Base-by-base conservation (phyloP, 2,329 filamentous ascomycete species). In the Neoscytalidium dimidiatum region DNA sequence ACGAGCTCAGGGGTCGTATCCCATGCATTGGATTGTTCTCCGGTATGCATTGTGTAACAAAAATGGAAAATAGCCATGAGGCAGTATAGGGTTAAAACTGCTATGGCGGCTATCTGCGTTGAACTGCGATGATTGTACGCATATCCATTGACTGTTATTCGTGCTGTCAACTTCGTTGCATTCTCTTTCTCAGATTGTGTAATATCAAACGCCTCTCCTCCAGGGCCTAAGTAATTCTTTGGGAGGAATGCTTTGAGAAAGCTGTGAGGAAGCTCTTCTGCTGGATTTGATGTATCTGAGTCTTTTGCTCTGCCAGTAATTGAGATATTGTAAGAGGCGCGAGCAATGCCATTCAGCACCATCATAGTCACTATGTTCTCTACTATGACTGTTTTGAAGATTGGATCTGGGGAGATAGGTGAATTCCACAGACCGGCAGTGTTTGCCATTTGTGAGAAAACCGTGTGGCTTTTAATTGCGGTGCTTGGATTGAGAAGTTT, bases 1-100 rank as follows among this genome's bases (percentile, higher is more conserved):
- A 57, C 52, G 23, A 57, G 31, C 35, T 57, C 52, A 21, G 52
- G 52, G 8, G 52, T 57, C 33, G 52, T 57, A 11, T 57, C 52
- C 52, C 52, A 57, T 13, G 52, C 31, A 19, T 57, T 57, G 31
- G 52, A 43, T n/a, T 38, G 31, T 28, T 57, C 31, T 23, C 52
- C 33, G 17, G 52, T 57, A 14, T 17, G 13, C 19, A 57, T 3
- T 6, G 33, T 57, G 14, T 57, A 57, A 17, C 3, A 28, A 23
- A 57, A 38, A 41, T 57, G 52, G 17, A 23, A 41, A 3, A 43
- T 17, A 21, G 33, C 33, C 52, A 41, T 26, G 19, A n/a, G 2
- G 13, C 19, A 57, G 17, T 57, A 57, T 13, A 41, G 19, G 6
- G 26, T n/a, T 5, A 57, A 8, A 4, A 57, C 52, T 4, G 33